Conservation (phyloP, 345 rosid genomes). For the Citrus sp. region DNA sequence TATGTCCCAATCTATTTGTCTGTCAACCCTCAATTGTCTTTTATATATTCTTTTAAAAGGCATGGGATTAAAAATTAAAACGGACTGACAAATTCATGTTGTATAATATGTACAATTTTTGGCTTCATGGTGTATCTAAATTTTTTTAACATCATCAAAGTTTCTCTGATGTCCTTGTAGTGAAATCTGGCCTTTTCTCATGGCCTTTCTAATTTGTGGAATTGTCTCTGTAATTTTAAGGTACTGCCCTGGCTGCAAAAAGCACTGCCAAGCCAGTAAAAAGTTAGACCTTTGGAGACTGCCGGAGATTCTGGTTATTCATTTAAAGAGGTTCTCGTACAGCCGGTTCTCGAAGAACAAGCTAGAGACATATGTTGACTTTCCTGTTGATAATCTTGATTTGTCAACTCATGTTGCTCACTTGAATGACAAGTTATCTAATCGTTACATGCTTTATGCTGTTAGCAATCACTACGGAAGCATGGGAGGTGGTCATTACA, state of each 20-base stretch:
- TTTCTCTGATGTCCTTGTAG: background rate
- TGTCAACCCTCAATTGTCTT: background rate
- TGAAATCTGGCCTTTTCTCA: slow-evolving; percentile 1
- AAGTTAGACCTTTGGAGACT: slow-evolving; percentile 97
- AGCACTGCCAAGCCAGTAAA: slow-evolving; percentile 86
- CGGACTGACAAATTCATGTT: background rate
- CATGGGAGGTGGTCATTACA: slow-evolving; percentile 99
- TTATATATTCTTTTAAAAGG: background rate
- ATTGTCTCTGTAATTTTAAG: slow-evolving; percentile 33
- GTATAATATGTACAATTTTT: background rate
- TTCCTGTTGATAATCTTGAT: slow-evolving; percentile 89
- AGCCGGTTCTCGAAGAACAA: slow-evolving; percentile 84
- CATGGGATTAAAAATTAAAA: background rate
- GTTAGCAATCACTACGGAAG: slow-evolving; percentile 95
- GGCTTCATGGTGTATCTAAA: background rate
- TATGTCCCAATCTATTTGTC: background rate
- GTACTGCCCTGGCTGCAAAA: slow-evolving; percentile 94
- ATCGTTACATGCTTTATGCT: slow-evolving; percentile 86
- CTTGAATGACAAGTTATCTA: slow-evolving; percentile 47
- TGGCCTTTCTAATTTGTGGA: slow-evolving; percentile 14
- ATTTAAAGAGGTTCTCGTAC: slow-evolving; percentile 92
- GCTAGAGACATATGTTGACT: slow-evolving; percentile 89
- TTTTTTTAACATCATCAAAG: background rate
- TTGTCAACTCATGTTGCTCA: slow-evolving; percentile 62
- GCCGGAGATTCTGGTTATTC: slow-evolving; percentile 91